A percentile compares a stretch with the other conserved stretches of the same genome.
Conservation (phyloP, 2,329 filamentous ascomycete species). For the Fusarium haematococcum region DNA sequence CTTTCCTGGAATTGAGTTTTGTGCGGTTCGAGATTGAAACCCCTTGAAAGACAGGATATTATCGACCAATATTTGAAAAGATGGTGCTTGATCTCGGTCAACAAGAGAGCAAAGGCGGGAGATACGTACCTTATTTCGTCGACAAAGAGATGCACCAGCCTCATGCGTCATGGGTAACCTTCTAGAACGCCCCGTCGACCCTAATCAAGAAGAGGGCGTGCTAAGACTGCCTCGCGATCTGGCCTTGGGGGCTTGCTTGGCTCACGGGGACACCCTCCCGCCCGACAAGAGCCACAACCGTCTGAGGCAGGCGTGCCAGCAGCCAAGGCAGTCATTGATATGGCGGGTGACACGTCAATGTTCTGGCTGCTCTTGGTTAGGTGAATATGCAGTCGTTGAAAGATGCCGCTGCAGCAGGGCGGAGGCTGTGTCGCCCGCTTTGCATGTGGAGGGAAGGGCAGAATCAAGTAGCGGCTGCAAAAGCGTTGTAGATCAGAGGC, state of each 20-base stretch:
- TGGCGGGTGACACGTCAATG: background rate
- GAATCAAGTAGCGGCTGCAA: background rate
- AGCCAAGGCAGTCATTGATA: slow-evolving; percentile 9
- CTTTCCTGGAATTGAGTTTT: slow-evolving; percentile 1
- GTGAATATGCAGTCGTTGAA: background rate
- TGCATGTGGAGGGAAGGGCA: background rate
- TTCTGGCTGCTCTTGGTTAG: background rate
- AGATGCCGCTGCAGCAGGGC: slow-evolving; percentile 25
- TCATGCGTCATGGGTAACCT: background rate
- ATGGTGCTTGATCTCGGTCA: background rate
- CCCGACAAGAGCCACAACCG: background rate
- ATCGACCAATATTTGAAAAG: background rate
- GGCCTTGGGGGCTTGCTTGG: background rate
- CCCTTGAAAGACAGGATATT: background rate
- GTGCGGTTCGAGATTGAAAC: slow-evolving; percentile 13
- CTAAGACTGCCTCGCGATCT: slow-evolving; percentile 5
- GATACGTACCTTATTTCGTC: background rate
- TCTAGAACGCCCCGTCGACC: background rate
- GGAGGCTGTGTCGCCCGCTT: slow-evolving; percentile 22
- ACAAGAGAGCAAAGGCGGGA: background rate
- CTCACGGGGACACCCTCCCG: background rate
- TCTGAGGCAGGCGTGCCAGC: slow-evolving; percentile 13
- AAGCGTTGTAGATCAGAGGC: background rate
- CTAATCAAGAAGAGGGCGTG: background rate
- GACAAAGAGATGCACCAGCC: background rate